A percentile compares a stretch with the other conserved stretches of the same genome.
These are phyloP conservation scores for Trichaptum fuscoviolaceum DNA, from an alignment of 768 basidiomycete genomes.

Conservation along the genomic window DNA sequence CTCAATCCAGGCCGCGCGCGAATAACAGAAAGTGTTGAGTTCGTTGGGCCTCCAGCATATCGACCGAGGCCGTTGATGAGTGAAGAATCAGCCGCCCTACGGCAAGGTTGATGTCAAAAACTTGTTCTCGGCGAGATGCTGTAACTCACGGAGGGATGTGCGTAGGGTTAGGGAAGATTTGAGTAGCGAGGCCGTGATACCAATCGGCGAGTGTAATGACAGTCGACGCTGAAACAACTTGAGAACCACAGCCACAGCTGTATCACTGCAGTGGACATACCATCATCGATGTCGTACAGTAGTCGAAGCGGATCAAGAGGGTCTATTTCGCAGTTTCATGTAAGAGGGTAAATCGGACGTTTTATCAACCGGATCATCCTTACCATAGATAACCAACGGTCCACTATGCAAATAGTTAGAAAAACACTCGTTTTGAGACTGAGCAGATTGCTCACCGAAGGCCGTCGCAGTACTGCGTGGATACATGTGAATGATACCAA, in stretches of 20 bases:
- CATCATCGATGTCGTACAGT: conserved; percentile 32
- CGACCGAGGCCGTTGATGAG: conserved; percentile 50
- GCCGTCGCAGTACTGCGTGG: conserved; percentile 18
- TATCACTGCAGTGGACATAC: not conserved
- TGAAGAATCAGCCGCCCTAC: conserved; percentile 26
- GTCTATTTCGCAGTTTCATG: conserved; percentile 16
- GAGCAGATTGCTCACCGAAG: conserved; percentile 10
- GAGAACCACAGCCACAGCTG: not conserved
- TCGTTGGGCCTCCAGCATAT: conserved; percentile 17
- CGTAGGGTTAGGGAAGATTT: conserved; percentile 14
- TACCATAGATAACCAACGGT: not conserved
- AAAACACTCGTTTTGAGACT: not conserved
- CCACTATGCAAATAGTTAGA: conserved; percentile 1
- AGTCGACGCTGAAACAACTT: conserved; percentile 27
- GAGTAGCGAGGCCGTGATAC: conserved; percentile 23
- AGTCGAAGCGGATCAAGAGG: conserved; percentile 16
- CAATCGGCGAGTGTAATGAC: conserved; percentile 46
- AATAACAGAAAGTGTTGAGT: conserved; percentile 17
- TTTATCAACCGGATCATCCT: not conserved
- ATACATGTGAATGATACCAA: conserved; percentile 14
- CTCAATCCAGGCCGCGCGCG: conserved; percentile 19
- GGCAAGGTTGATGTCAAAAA: conserved; percentile 14
- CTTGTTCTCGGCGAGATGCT: not conserved
- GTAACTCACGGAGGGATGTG: conserved; percentile 9
- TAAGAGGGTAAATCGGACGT: conserved; percentile 22